These are phyloP conservation scores for Aspergillus carlsbadensis DNA, from an alignment of 495 filamentous ascomycete species.

Conservation along the genomic window DNA sequence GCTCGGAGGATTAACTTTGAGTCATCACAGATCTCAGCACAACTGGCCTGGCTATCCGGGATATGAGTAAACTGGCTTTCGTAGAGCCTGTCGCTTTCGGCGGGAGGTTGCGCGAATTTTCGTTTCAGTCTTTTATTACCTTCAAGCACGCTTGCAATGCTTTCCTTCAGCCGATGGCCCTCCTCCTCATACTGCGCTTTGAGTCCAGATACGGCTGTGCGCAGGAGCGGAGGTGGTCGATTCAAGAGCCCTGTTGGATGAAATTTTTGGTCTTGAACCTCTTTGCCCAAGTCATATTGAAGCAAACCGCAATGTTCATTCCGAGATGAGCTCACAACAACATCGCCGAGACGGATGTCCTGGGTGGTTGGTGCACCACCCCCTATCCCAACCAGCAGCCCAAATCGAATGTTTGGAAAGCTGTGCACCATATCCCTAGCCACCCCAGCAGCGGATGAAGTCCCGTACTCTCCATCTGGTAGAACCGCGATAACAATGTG, in stretches of 20 bases:
- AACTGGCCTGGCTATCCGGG: neutral
- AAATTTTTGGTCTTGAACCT: neutral
- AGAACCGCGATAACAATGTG: conserved; percentile 15
- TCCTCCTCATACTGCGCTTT: conserved; percentile 3
- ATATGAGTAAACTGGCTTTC: conserved; percentile 1
- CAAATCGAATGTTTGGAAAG: conserved; percentile 13
- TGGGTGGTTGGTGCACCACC: conserved; percentile 2
- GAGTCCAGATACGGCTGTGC: conserved; percentile 5
- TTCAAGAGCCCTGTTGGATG: conserved; percentile 9
- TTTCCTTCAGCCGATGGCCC: conserved; percentile 18
- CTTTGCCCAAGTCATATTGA: conserved; percentile 13
- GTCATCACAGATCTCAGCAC: conserved; percentile 2
- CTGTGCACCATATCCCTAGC: conserved; percentile 10
- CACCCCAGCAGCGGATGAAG: conserved; percentile 1
- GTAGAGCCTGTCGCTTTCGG: neutral
- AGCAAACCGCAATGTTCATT: neutral
- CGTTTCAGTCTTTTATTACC: conserved; percentile 9
- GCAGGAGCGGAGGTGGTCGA: conserved; percentile 5
- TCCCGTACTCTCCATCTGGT: conserved; percentile 14
- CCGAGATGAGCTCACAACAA: conserved; percentile 8
- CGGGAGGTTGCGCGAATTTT: neutral
- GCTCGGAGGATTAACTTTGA: neutral
- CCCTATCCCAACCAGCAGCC: conserved; percentile 14
- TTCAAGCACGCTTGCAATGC: conserved; percentile 12
- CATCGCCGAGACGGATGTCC: conserved; percentile 13